These are phyloP conservation scores for Protea cynaroides DNA, from an alignment of 164 flowering plant genomes.

Conservation along the genomic window DNA sequence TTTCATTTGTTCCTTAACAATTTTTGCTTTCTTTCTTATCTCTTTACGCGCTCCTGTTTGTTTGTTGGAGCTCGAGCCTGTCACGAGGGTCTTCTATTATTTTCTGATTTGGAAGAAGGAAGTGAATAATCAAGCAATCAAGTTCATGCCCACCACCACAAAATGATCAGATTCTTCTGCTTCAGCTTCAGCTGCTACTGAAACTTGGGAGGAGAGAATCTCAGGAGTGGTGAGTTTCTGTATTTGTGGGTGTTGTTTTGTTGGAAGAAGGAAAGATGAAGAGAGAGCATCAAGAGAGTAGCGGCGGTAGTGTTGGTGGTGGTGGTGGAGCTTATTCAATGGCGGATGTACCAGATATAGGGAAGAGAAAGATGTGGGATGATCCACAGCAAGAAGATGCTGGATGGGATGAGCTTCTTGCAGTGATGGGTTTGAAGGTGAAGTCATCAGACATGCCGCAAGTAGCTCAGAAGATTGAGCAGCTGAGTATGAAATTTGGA, in stretches of 20 bases:
- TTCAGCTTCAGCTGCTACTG: background rate
- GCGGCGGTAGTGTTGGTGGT: background rate
- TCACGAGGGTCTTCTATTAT: constrained; percentile 17
- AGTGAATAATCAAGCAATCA: background rate
- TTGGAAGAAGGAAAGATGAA: constrained; percentile 13
- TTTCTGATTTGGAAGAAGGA: too few relatives aligned
- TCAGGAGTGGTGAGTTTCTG: background rate
- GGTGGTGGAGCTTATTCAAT: constrained; percentile 1
- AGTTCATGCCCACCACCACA: background rate
- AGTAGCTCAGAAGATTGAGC: constrained; percentile 76
- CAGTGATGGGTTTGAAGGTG: constrained; percentile 77
- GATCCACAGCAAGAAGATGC: constrained; percentile 35
- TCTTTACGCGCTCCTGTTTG: background rate
- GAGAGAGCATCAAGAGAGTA: constrained; percentile 20
- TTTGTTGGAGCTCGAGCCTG: constrained; percentile 20
- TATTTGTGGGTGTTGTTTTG: background rate
- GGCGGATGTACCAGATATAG: constrained; percentile 5
- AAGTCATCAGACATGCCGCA: constrained; percentile 75
- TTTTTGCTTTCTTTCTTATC: background rate
- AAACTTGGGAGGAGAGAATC: too few relatives aligned
- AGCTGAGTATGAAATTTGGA: constrained; percentile 65
- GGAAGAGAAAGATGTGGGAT: constrained; percentile 41
- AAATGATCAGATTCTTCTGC: background rate
- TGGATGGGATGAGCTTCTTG: constrained; percentile 70
- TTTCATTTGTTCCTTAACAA: background rate